A percentile compares a stretch with the other conserved stretches of the same genome.
phyloP scores from a whole-genome alignment of 768 basidiomycete species.

The Kockovaella imperatae region DNA sequence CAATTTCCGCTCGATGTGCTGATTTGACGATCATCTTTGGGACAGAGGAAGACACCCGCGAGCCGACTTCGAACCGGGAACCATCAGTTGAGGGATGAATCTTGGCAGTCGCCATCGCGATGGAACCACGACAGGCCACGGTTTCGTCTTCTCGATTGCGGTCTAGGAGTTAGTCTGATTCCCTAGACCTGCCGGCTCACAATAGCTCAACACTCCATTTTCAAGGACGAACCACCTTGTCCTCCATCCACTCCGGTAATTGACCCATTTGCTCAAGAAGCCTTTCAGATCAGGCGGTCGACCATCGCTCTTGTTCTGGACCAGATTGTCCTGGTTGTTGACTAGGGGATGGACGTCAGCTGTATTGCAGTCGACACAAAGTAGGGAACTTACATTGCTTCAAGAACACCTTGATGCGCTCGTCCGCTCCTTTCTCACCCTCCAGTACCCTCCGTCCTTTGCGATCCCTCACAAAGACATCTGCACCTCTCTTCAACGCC shows the following conservation, averaged over 20 bases:
- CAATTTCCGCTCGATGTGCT: constrained; percentile 80
- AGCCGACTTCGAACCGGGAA: constrained; percentile 73
- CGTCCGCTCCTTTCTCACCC: constrained; percentile 63
- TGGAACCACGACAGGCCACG: constrained; percentile 74
- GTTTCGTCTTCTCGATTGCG: constrained; percentile 84
- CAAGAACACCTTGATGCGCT: constrained; percentile 67
- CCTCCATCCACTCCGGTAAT: constrained; percentile 81
- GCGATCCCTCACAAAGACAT: constrained; percentile 76
- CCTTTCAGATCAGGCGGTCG: constrained; percentile 31
- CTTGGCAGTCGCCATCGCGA: constrained; percentile 70
- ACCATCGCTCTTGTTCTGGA: constrained; percentile 44
- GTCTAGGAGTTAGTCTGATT: constrained; percentile 52
- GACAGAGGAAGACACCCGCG: constrained; percentile 38
- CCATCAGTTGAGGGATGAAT: constrained; percentile 51
- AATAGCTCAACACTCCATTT: constrained; percentile 63
- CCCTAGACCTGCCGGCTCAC: constrained; percentile 4
- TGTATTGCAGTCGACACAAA: background rate
- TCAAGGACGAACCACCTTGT: constrained; percentile 89
- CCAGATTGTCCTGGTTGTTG: constrained; percentile 69
- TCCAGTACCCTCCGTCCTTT: constrained; percentile 62
- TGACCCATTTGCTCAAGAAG: constrained; percentile 71
- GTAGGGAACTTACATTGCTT: constrained; percentile 66
- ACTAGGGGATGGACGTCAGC: constrained; percentile 48
- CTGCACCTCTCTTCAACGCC: constrained; percentile 75
- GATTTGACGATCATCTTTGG: constrained; percentile 44